A percentile compares a stretch with the other conserved stretches of the same genome.
Evolutionary conservation across 2,329 filamentous ascomycete species (phyloP).

Genomic region (Fonsecaea nubica): DNA sequence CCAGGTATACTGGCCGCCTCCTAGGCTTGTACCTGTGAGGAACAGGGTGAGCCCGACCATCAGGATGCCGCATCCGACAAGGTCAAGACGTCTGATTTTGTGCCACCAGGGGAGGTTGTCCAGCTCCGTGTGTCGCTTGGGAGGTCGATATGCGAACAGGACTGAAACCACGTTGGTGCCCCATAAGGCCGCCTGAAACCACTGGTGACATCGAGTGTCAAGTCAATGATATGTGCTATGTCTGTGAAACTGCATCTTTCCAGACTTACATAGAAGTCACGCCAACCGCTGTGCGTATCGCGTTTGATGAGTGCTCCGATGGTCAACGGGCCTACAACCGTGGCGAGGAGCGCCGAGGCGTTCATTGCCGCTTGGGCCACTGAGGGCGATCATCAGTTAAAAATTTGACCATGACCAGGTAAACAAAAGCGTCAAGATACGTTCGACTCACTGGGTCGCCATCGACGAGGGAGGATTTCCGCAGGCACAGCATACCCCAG

Average conservation of each 20-base stretch:
- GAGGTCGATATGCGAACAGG: constrained; percentile 24
- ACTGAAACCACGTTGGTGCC: constrained; percentile 13
- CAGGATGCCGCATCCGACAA: constrained; percentile 21
- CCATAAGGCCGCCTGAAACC: constrained; percentile 29
- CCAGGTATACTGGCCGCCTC: constrained; percentile 28
- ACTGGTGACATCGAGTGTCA: constrained; percentile 22
- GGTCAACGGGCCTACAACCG: constrained; percentile 16
- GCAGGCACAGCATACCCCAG: constrained; percentile 23
- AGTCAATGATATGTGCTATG: neutral
- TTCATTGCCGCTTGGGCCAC: constrained; percentile 27
- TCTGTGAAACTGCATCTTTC: neutral
- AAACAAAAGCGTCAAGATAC: neutral
- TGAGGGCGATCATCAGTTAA: neutral
- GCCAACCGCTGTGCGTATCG: constrained; percentile 24
- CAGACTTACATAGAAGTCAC: constrained; percentile 15
- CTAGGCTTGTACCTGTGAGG: constrained; percentile 20
- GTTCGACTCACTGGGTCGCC: constrained; percentile 27
- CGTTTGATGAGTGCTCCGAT: constrained; percentile 26
- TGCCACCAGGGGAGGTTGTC: constrained; percentile 20
- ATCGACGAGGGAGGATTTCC: constrained; percentile 29
- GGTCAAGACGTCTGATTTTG: constrained; percentile 22
- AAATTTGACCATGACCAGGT: neutral
- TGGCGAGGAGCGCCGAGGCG: constrained; percentile 12
- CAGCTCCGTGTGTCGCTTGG: constrained; percentile 22
- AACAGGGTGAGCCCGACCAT: constrained; percentile 25